phyloP scores from a whole-genome alignment of 2,329 filamentous ascomycete species.

The Sphaerostilbella broomeana region DNA sequence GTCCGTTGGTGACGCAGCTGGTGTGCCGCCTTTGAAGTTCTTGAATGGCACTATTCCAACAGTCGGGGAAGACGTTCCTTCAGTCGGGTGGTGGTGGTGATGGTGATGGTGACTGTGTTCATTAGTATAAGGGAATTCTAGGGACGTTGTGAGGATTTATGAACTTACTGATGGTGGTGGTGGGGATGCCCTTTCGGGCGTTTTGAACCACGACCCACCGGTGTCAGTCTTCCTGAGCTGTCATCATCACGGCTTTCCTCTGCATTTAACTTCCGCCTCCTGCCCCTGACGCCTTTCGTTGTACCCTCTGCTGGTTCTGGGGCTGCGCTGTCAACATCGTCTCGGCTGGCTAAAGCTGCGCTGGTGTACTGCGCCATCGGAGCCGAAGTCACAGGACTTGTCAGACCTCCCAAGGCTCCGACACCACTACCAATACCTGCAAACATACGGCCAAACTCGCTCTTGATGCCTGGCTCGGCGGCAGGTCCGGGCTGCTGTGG shows the following conservation, averaged over 20 bases:
- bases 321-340: constrained; percentile 41
- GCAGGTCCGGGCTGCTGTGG: constrained; percentile 70
- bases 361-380: constrained; percentile 40
- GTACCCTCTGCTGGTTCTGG: constrained; percentile 42
- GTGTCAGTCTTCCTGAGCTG: constrained; percentile 54
- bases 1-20: constrained; percentile 40
- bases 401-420: constrained; percentile 39
- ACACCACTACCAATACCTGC: constrained; percentile 71
- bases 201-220: constrained; percentile 55
- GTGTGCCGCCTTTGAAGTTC: constrained; percentile 40
- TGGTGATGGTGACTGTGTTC: constrained; percentile 48
- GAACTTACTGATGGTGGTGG: constrained; percentile 60
- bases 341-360: constrained; percentile 41
- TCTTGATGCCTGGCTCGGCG: constrained; percentile 85
- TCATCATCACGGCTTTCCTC: constrained; percentile 67
- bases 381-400: constrained; percentile 42
- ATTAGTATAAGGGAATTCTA: neutral
- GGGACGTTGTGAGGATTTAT: neutral
- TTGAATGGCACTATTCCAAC: constrained; percentile 41
- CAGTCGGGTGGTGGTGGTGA: constrained; percentile 48
- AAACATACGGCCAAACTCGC: constrained; percentile 90
- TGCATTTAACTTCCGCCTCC: constrained; percentile 68
- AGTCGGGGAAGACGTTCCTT: constrained; percentile 39
- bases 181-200: constrained; percentile 60
- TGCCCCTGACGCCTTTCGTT: constrained; percentile 47